Evolutionary conservation across 2,329 filamentous ascomycete species (phyloP).

Genomic region (Tolypocladium paradoxum): DNA sequence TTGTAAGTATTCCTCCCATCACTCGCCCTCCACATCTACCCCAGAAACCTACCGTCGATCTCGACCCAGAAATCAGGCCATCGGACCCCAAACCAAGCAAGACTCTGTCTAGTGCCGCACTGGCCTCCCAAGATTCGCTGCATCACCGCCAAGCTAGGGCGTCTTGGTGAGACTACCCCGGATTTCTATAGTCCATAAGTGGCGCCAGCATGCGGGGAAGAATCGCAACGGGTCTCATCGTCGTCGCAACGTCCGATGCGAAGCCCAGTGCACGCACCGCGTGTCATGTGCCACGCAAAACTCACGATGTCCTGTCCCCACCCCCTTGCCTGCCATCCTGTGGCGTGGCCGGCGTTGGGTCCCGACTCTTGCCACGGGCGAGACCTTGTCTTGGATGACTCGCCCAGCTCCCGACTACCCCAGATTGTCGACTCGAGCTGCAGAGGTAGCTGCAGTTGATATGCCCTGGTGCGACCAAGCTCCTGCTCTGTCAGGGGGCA

Average conservation of each 20-base stretch:
- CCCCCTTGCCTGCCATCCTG: background rate
- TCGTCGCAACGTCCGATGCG: background rate
- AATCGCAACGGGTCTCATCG: background rate
- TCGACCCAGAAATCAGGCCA: background rate
- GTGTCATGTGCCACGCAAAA: background rate
- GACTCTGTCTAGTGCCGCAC: background rate
- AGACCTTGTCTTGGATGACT: background rate
- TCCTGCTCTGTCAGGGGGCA: background rate
- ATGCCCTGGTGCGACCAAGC: background rate
- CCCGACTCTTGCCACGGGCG: background rate
- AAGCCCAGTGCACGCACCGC: background rate
- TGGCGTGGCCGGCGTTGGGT: background rate
- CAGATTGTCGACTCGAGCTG: background rate
- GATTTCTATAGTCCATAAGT: background rate
- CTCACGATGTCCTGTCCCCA: background rate
- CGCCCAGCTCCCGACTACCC: background rate
- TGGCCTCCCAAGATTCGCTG: background rate
- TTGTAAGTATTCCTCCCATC: no score
- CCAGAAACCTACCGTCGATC: background rate
- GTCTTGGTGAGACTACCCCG: background rate
- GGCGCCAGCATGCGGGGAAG: background rate
- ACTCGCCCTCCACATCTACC: background rate
- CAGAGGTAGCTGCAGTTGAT: background rate
- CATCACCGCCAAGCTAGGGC: background rate
- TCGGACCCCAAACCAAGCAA: background rate